Percentiles rank a stretch among this genome's conserved stretches.
phyloP scores from a whole-genome alignment of 2,329 filamentous ascomycete species.

The Coniochaeta pulveracea region DNA sequence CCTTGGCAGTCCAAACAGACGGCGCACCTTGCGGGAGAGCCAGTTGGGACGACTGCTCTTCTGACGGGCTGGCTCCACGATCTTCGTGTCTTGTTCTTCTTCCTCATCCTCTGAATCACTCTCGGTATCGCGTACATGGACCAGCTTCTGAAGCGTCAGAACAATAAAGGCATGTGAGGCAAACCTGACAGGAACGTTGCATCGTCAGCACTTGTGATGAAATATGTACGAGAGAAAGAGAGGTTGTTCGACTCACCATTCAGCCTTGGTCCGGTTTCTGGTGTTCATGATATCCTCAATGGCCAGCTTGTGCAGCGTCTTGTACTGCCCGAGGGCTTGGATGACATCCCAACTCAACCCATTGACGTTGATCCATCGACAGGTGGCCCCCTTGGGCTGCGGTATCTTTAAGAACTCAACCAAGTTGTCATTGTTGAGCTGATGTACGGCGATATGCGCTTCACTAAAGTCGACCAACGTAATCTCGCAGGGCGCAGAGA shows the following conservation, averaged over 20 bases:
- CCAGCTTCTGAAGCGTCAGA: slow-evolving; percentile 75
- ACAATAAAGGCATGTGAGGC: slow-evolving; percentile 61
- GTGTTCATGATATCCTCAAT: slow-evolving; percentile 87
- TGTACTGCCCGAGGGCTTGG: slow-evolving; percentile 63
- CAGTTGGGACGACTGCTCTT: slow-evolving; percentile 8
- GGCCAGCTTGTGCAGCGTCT: slow-evolving; percentile 70
- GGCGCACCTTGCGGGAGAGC: background rate
- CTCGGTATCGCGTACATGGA: slow-evolving; percentile 43
- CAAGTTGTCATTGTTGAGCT: slow-evolving; percentile 61
- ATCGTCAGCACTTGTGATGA: background rate
- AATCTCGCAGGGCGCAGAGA: slow-evolving; percentile 64
- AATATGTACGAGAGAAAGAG: background rate
- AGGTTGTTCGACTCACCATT: slow-evolving; percentile 48
- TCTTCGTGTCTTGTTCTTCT: slow-evolving; percentile 18
- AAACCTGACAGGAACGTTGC: slow-evolving; percentile 26
- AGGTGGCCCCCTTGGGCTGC: slow-evolving; percentile 59
- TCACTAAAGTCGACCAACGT: slow-evolving; percentile 80
- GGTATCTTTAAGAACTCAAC: slow-evolving; percentile 56
- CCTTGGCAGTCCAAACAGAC: background rate
- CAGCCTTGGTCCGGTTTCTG: slow-evolving; percentile 76
- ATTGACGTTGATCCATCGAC: slow-evolving; percentile 95
- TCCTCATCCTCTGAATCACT: slow-evolving; percentile 21
- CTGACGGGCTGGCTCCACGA: slow-evolving; percentile 15
- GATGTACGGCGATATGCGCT: slow-evolving; percentile 54
- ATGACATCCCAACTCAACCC: slow-evolving; percentile 93